A percentile compares a stretch with the other conserved stretches of the same genome.
Conservation (phyloP, 257 asterid species). For the Solanum lycopersicoides region DNA sequence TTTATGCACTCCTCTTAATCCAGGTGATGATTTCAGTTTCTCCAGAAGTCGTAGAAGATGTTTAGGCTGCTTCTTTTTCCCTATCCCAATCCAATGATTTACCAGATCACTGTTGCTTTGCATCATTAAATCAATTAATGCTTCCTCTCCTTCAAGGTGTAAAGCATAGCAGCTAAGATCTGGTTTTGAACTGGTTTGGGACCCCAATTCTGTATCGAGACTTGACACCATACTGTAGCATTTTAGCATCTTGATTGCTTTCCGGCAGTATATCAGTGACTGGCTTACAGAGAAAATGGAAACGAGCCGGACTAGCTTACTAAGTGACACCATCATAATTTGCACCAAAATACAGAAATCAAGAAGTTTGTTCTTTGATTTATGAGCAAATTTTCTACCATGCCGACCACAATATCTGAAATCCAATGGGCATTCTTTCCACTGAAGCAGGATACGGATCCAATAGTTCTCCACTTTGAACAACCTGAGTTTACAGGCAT, state of each 20-base stretch:
- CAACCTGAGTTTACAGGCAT: conserved; percentile 4
- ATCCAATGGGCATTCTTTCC: conserved; percentile 48
- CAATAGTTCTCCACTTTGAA: conserved; percentile 51
- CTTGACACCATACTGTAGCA: background rate
- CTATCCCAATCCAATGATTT: conserved; percentile 50
- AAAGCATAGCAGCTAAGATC: conserved; percentile 48
- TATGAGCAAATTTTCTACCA: conserved; percentile 36
- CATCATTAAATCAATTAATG: conserved; percentile 49
- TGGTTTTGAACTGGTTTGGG: conserved; percentile 14
- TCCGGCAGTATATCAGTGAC: conserved; percentile 16
- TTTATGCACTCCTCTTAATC: conserved; percentile 41
- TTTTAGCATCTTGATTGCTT: conserved; percentile 18
- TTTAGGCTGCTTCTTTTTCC: conserved; percentile 48
- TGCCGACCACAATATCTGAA: conserved; percentile 26
- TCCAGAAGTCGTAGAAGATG: conserved; percentile 34
- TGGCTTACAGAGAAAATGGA: conserved; percentile 29
- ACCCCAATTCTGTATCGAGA: conserved; percentile 20
- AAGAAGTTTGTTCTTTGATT: conserved; percentile 20
- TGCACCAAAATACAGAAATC: conserved; percentile 41
- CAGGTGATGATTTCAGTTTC: conserved; percentile 27
- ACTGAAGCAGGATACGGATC: conserved; percentile 26
- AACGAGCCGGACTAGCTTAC: conserved; percentile 46
- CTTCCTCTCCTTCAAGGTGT: conserved; percentile 79
- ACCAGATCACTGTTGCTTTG: conserved; percentile 34
- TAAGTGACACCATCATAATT: conserved; percentile 36